Percentiles rank a stretch among this genome's conserved stretches.
These are phyloP conservation scores for Leccinum pellstonianum DNA, from an alignment of 768 basidiomycete genomes.

Conservation along the genomic window DNA sequence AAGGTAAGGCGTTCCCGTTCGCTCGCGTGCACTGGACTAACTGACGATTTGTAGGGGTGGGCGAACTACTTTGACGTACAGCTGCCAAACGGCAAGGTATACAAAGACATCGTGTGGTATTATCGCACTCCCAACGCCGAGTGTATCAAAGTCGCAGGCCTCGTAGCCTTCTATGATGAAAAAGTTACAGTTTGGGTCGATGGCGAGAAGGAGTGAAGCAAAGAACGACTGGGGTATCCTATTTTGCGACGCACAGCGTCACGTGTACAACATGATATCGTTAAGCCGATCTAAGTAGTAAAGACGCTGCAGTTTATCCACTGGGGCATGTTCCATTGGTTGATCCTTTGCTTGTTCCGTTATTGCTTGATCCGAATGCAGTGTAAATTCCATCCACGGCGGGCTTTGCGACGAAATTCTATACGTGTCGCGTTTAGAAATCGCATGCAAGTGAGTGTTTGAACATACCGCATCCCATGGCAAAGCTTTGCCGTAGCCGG, in stretches of 20 bases:
- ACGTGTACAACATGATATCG: slow-evolving; percentile 9
- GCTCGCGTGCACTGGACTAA: background rate
- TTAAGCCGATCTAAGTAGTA: too few species aligned
- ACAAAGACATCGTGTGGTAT: slow-evolving; percentile 61
- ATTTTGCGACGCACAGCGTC: background rate
- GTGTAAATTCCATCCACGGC: slow-evolving; percentile 11
- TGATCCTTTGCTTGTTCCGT: too few species aligned
- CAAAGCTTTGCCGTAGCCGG: slow-evolving; percentile 14
- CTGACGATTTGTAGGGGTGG: slow-evolving; percentile 42
- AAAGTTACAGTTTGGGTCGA: slow-evolving; percentile 67
- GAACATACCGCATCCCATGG: slow-evolving; percentile 17
- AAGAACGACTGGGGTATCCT: slow-evolving; percentile 12
- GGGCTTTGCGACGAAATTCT: slow-evolving; percentile 17
- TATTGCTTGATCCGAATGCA: slow-evolving; percentile 3
- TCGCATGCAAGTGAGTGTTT: background rate
- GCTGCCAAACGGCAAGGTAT: slow-evolving; percentile 41
- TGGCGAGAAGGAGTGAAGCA: slow-evolving; percentile 43
- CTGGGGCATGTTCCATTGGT: background rate
- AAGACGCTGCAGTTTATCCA: background rate
- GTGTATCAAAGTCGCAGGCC: slow-evolving; percentile 48
- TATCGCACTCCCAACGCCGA: slow-evolving; percentile 55
- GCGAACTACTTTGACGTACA: slow-evolving; percentile 58
- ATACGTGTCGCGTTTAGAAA: background rate
- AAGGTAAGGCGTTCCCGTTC: slow-evolving; percentile 42
- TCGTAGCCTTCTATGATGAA: slow-evolving; percentile 63